Percentiles rank a stretch among this genome's conserved stretches.
phyloP scores from a whole-genome alignment of 805 yeast genomes.

The Monosporozyma yasuniensis region DNA sequence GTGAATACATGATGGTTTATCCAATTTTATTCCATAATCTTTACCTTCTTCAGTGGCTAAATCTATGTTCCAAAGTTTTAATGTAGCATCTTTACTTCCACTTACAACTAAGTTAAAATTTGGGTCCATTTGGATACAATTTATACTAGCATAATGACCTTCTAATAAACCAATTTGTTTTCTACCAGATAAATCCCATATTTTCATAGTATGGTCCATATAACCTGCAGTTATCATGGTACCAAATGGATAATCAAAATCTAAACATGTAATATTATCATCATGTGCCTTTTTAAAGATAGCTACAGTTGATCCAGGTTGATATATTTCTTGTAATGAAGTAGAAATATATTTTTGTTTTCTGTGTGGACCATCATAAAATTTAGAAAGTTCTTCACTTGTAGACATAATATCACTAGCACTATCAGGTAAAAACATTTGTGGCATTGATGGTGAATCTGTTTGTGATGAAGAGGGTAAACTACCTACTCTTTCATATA shows the following conservation, averaged over 20 bases:
- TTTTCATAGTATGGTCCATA: constrained; percentile 65
- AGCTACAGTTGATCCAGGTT: constrained; percentile 41
- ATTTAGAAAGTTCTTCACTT: constrained; percentile 2
- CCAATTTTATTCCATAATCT: constrained; percentile 16
- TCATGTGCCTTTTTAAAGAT: constrained; percentile 43
- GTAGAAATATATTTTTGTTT: constrained; percentile 7
- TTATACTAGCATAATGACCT: constrained; percentile 59
- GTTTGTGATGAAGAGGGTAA: constrained; percentile 2
- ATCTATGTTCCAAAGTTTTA: constrained; percentile 51
- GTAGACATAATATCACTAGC: constrained; percentile 1
- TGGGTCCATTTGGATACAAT: constrained; percentile 52
- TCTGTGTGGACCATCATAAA: constrained; percentile 6
- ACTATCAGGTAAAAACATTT: constrained; percentile 4
- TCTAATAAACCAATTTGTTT: constrained; percentile 42
- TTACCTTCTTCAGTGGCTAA: constrained; percentile 19
- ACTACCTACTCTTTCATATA: constrained; percentile 1
- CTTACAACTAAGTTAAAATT: constrained; percentile 30
- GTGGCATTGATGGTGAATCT: constrained; percentile 2
- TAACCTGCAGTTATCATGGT: constrained; percentile 63
- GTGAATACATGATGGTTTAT: constrained; percentile 32
- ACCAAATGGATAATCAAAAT: constrained; percentile 66
- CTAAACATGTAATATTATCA: constrained; percentile 46
- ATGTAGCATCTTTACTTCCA: constrained; percentile 57
- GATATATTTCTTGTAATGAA: constrained; percentile 6
- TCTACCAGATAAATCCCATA: constrained; percentile 69